Evolutionary conservation across 1,284 basidiomycete species (phyloP).

Genomic region (Mycosarcoma mackinlayi): DNA sequence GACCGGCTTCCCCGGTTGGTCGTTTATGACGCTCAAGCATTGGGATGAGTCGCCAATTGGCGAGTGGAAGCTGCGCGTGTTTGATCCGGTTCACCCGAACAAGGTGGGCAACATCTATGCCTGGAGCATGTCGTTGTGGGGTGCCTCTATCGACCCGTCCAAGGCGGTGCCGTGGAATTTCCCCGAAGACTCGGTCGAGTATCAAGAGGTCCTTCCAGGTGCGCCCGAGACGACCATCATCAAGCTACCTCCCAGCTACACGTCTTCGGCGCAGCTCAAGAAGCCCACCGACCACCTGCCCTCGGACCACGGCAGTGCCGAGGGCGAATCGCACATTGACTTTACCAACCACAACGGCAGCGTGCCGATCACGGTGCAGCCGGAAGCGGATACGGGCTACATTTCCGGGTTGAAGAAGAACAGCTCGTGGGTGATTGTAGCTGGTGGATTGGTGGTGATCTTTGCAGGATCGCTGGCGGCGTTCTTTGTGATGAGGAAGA

Average conservation of each 20-base stretch:
- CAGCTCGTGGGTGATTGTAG: constrained; percentile 86
- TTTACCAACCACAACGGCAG: constrained; percentile 66
- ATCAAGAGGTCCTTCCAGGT: constrained; percentile 73
- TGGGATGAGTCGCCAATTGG: constrained; percentile 97
- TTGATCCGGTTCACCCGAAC: constrained; percentile 77
- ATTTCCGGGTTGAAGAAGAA: constrained; percentile 81
- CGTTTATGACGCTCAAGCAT: constrained; percentile 97
- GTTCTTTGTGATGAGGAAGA: constrained; percentile 74
- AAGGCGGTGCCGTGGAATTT: constrained; percentile 72
- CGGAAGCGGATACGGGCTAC: constrained; percentile 80
- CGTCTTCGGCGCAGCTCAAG: constrained; percentile 60
- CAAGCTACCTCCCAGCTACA: constrained; percentile 67
- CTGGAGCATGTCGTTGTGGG: constrained; percentile 95
- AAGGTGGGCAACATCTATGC: constrained; percentile 81
- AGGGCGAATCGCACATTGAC: constrained; percentile 64
- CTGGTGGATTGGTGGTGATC: constrained; percentile 76
- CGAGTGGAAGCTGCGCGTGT: constrained; percentile 85
- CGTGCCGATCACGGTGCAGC: constrained; percentile 55
- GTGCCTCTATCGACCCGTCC: constrained; percentile 81
- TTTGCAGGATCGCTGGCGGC: constrained; percentile 78
- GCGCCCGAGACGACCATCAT: constrained; percentile 58
- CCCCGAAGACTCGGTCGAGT: constrained; percentile 60
- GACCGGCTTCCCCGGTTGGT: constrained; percentile 90
- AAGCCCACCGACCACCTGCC: constrained; percentile 92
- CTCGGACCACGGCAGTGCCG: constrained; percentile 77